These are phyloP conservation scores for Trichoderma hamatum DNA, from an alignment of 2,329 filamentous ascomycete genomes.

Conservation along the genomic window DNA sequence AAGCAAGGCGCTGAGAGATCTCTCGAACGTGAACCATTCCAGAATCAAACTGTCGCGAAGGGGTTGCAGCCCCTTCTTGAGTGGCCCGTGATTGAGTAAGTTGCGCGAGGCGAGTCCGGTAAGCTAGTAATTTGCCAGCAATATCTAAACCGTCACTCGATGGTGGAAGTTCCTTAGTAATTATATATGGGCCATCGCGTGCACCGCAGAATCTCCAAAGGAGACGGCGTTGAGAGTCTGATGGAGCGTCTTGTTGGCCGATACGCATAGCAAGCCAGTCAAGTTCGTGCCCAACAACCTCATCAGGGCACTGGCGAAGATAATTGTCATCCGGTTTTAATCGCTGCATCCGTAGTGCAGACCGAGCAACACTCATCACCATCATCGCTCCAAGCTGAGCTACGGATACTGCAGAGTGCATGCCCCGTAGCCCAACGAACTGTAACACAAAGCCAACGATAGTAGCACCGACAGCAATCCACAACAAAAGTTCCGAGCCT, in stretches of 20 bases:
- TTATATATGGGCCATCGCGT: background rate
- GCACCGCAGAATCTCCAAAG: background rate
- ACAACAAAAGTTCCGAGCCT: background rate
- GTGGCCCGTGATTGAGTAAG: background rate
- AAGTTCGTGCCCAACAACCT: background rate
- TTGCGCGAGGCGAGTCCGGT: background rate
- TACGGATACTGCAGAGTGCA: background rate
- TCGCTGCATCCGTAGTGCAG: background rate
- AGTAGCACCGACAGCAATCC: background rate
- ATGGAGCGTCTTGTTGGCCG: background rate
- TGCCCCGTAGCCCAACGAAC: background rate
- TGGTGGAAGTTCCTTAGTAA: background rate
- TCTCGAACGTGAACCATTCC: background rate
- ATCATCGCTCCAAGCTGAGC: background rate
- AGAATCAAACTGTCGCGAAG: background rate
- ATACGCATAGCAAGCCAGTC: background rate
- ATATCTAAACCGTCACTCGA: background rate
- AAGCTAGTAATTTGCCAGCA: background rate
- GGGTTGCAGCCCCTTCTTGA: background rate
- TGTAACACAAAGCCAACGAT: background rate
- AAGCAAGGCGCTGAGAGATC: background rate
- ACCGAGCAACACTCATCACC: background rate
- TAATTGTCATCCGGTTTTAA: background rate
- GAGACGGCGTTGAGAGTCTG: background rate
- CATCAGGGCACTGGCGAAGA: background rate